Percentiles rank a stretch among this genome's conserved stretches.
Conservation (phyloP, 305 asterid species). For the Fraxinus velutina region DNA sequence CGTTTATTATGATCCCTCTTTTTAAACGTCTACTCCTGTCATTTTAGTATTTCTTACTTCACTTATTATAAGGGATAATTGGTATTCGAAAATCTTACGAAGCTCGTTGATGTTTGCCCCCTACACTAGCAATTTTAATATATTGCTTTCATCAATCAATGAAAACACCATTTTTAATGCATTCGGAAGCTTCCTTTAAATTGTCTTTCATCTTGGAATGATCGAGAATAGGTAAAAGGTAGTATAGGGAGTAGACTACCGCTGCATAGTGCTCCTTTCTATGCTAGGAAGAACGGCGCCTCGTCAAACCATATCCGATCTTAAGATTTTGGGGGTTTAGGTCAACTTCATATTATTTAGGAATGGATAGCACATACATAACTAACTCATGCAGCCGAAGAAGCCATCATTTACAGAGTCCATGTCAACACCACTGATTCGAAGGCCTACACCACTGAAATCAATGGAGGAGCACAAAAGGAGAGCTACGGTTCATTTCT, state of each 20-base stretch:
- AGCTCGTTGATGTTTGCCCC: background rate
- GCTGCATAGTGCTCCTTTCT: background rate
- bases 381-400: background rate
- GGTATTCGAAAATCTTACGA: background rate
- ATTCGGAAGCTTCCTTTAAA: background rate
- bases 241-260: background rate
- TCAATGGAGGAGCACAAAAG: conserved; percentile 23
- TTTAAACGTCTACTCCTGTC: background rate
- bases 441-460: conserved; percentile 9
- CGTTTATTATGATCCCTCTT: background rate
- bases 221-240: background rate
- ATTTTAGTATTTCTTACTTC: background rate
- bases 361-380: background rate
- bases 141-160: background rate
- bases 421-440: background rate
- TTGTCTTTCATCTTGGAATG: background rate
- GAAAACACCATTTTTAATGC: background rate
- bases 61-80: background rate
- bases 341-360: background rate
- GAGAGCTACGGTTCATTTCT: background rate
- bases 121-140: background rate
- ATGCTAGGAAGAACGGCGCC: background rate
- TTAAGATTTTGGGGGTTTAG: background rate
- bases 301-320: background rate
- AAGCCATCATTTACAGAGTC: background rate